Evolutionary conservation across 768 basidiomycete genomes (phyloP), one percentile per base, ranked within the genome.

Genomic region (Solioccasus polychromus): DNA sequence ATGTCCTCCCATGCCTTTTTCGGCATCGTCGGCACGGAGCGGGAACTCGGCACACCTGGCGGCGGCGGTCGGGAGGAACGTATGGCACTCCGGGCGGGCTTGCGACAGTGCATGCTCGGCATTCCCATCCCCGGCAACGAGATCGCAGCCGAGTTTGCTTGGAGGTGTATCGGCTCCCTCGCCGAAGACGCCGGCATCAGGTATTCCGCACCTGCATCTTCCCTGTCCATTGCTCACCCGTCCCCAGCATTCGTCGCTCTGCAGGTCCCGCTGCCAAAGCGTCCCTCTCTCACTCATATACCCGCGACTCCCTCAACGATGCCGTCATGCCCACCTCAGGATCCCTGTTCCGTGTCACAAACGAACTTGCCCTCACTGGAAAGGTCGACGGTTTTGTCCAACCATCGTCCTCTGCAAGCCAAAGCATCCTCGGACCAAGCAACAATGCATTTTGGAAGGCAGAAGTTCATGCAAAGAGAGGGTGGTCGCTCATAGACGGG

Each of bases 241-340:
- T 32, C 42, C 3, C 24, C 53, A 94, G 92, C 47, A 87, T 95
- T 43, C 83, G 96, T 25, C 79, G 88, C 59, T 76, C 85, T 1
- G 92, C 94, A 0, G 90, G 92, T 0, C 78, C 81, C 19, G 79
- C 83, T 0, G 62, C 82, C 49, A 98, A 98, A 67, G 92, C 92
- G 0, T 78, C 92, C 0, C 35, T 98, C 2, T 84, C 83, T 11
- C 89, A 98, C 58, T 80, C 80, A 0, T 91, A 80, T 66, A 70
- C 77, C 3, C 69, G 77, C 14, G 91, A 97, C 64, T 56, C 60
- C 4, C 52, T 62, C 48, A 8, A 62, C 6, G 60, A 67, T 35
- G 18, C 47, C 24, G 25, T 63, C 42, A 60, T 62, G 54, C 62
- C 62, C 19, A 60, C 60, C 1, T 53, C 53, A 7, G 62, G 62